These are phyloP conservation scores for Stachybotrys chartarum DNA, from an alignment of 2,329 filamentous ascomycete genomes.

Conservation along the genomic window DNA sequence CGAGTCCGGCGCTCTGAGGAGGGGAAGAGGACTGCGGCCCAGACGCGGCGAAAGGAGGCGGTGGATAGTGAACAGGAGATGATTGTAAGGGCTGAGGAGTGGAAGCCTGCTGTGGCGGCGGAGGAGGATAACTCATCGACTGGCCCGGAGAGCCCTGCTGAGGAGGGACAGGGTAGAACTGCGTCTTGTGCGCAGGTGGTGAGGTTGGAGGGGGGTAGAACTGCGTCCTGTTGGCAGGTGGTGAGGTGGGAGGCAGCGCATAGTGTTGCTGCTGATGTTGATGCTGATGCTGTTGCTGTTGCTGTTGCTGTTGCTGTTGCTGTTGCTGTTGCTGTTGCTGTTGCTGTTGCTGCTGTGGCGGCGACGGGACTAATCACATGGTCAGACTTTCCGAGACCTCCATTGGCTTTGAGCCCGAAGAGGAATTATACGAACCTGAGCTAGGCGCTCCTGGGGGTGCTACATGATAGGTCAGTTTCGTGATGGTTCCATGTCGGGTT, in stretches of 20 bases:
- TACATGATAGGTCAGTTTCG: constrained; percentile 13
- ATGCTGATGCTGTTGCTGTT: constrained; percentile 35
- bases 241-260: constrained; percentile 33
- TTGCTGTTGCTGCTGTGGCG: constrained; percentile 14
- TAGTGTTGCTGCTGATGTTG: no score
- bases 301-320: constrained; percentile 14
- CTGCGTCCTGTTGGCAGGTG: constrained; percentile 36
- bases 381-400: constrained; percentile 6
- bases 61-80: constrained; percentile 15
- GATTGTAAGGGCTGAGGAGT: constrained; percentile 16
- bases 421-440: constrained; percentile 14
- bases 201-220: constrained; percentile 38
- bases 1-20: constrained; percentile 9
- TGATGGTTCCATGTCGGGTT: background rate
- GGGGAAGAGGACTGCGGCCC: constrained; percentile 9
- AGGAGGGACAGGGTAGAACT: constrained; percentile 21
- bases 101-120: constrained; percentile 21
- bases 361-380: constrained; percentile 5
- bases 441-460: constrained; percentile 33
- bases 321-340: constrained; percentile 38
- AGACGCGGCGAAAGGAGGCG: constrained; percentile 15
- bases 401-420: background rate
- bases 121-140: constrained; percentile 5
- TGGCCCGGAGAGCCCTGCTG: constrained; percentile 24
- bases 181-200: constrained; percentile 19